Conservation (phyloP, 2,329 filamentous ascomycete species). For the Botrytis porri region DNA sequence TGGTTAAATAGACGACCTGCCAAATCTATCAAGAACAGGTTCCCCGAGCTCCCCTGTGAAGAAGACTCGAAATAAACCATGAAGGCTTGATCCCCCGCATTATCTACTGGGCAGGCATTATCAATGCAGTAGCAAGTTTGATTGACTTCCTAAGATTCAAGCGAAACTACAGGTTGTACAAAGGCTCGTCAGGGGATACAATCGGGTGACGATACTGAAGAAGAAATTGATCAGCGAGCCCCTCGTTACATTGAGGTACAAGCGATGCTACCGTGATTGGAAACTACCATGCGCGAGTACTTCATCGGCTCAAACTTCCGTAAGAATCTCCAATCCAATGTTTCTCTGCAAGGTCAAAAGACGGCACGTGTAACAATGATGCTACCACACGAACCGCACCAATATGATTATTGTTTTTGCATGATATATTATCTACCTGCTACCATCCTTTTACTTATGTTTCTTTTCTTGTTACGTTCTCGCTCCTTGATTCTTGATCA, state of each 20-base stretch:
- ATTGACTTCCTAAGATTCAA: not conserved
- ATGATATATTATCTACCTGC: not conserved
- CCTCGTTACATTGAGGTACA: not conserved
- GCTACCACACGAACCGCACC: conserved; percentile 11
- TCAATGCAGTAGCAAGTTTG: not conserved
- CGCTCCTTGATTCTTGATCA: not conserved
- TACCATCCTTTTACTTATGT: not conserved
- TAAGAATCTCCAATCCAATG: not conserved
- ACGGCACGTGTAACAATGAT: conserved; percentile 6
- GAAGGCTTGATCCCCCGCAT: conserved; percentile 5
- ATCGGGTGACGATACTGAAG: conserved; percentile 15
- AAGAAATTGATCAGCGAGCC: conserved; percentile 13
- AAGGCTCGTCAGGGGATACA: conserved; percentile 9
- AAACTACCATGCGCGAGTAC: not conserved
- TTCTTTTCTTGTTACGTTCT: not conserved
- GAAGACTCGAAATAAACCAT: not conserved
- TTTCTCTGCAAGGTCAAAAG: conserved; percentile 9
- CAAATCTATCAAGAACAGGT: not conserved
- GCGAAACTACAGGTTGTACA: not conserved
- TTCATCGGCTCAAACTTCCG: conserved; percentile 8
- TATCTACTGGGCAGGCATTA: not conserved
- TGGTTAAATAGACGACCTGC: conserved; percentile 4
- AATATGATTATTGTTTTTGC: not conserved
- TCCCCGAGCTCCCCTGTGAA: not conserved
- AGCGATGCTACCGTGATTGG: not conserved